A percentile compares a stretch with the other conserved stretches of the same genome.
Evolutionary conservation across 345 rosid genomes (phyloP).

Genomic region (Melaleuca quinquenervia): DNA sequence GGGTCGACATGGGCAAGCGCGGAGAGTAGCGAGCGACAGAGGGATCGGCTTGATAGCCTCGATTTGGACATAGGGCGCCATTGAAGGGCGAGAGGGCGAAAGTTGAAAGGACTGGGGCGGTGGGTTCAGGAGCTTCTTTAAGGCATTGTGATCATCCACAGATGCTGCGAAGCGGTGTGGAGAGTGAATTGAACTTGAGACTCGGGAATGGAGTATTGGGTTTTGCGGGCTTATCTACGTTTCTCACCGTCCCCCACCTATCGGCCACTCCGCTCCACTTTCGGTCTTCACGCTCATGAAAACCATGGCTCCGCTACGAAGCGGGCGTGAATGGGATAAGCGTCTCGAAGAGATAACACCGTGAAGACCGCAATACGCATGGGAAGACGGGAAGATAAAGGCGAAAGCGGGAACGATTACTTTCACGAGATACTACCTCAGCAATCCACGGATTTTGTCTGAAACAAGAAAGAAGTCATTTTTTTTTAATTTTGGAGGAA

Average conservation of each 20-base stretch:
- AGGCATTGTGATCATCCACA: background rate
- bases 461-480: background rate
- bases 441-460: background rate
- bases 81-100: background rate
- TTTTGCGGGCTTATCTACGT: background rate
- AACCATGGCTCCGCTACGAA: accelerated
- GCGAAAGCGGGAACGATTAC: background rate
- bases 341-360: too few relatives aligned
- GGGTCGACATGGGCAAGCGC: slow-evolving; percentile 33
- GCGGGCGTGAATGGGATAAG: background rate
- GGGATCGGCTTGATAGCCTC: slow-evolving; percentile 3
- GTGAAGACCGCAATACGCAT: too few relatives aligned
- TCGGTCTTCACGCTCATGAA: background rate
- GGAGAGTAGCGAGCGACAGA: slow-evolving; percentile 18
- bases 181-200: background rate
- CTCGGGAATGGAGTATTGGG: background rate
- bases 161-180: background rate
- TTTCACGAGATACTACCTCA: background rate
- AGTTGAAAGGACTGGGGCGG: background rate
- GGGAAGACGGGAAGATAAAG: background rate
- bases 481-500: background rate
- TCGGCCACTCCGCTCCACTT: background rate
- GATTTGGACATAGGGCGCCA: background rate
- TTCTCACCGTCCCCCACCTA: background rate
- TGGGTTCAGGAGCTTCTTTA: background rate